Evolutionary conservation across 306 rosid genomes (phyloP).

Genomic region (Dicorynia guianensis): DNA sequence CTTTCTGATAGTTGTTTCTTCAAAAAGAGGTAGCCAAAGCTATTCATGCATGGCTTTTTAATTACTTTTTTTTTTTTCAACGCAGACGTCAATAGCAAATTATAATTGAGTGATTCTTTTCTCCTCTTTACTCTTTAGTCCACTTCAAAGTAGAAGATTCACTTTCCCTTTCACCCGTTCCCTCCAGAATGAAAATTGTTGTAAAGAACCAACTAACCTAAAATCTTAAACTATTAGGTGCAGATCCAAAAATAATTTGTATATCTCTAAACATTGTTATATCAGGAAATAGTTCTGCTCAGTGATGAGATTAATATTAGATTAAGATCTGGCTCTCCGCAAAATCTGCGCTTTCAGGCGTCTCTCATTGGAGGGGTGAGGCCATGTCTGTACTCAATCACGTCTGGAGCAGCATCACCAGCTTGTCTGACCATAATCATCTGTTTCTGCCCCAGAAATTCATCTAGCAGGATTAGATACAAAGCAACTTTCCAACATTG

Average conservation of each 20-base stretch:
- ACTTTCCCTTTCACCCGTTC: conserved; percentile 8
- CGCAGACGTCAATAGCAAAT: background rate
- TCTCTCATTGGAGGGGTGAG: conserved; percentile 98
- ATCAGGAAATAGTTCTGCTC: background rate
- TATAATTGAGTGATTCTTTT: background rate
- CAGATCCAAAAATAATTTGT: too few relatives aligned
- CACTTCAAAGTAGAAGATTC: background rate
- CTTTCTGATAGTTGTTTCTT: background rate
- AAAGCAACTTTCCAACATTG: background rate
- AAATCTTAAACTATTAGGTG: too few relatives aligned
- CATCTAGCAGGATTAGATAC: conserved; percentile 8
- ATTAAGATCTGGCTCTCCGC: conserved; percentile 95
- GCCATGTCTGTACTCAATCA: conserved; percentile 84
- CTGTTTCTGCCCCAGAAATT: conserved; percentile 40
- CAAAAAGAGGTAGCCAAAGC: background rate
- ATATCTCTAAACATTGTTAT: too few relatives aligned
- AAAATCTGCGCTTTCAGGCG: conserved; percentile 91
- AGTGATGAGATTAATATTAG: conserved; percentile 43
- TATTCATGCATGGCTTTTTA: background rate
- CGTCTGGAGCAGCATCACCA: conserved; percentile 66
- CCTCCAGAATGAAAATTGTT: conserved; percentile 14
- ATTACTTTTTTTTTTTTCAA: background rate
- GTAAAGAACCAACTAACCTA: too few relatives aligned
- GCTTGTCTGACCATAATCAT: conserved; percentile 80
- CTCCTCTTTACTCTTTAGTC: background rate